phyloP scores from a whole-genome alignment of 352 stramenopile genomes.

The Pythium guiyangense region DNA sequence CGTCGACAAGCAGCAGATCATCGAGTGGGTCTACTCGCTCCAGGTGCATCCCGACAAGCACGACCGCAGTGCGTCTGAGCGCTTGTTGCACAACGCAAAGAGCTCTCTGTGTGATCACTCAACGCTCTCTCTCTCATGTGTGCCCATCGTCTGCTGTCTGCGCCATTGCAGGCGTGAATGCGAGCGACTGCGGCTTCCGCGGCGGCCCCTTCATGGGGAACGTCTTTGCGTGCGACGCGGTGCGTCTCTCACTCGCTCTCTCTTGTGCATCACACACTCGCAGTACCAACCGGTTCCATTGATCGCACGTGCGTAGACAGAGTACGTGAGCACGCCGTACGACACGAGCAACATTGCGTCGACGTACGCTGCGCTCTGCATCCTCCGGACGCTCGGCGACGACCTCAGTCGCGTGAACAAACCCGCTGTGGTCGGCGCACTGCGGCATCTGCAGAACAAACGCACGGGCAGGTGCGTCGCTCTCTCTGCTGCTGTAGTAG shows the following conservation, averaged over 20 bases:
- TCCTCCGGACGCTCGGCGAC: slow-evolving; percentile 82
- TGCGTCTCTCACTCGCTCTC: slow-evolving; percentile 7
- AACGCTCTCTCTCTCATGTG: not conserved
- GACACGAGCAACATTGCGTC: slow-evolving; percentile 84
- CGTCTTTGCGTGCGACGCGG: slow-evolving; percentile 36
- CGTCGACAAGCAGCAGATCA: slow-evolving; percentile 59
- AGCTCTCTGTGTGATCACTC: not conserved
- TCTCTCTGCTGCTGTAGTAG: not conserved
- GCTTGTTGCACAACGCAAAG: not conserved
- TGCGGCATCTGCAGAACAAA: slow-evolving; percentile 76
- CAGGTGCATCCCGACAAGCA: slow-evolving; percentile 68
- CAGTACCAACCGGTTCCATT: not conserved
- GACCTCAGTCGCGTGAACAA: slow-evolving; percentile 77
- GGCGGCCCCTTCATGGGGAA: slow-evolving; percentile 65
- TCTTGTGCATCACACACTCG: not conserved
- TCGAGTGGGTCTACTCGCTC: slow-evolving; percentile 86
- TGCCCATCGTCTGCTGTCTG: too few species aligned
- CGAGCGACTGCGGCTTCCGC: slow-evolving; percentile 69
- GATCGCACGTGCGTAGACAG: slow-evolving; percentile 14
- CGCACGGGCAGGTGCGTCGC: slow-evolving; percentile 53
- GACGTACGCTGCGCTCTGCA: slow-evolving; percentile 80
- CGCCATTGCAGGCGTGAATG: slow-evolving; percentile 28
- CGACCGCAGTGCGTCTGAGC: slow-evolving; percentile 36
- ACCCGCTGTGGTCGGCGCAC: slow-evolving; percentile 43
- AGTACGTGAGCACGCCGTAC: slow-evolving; percentile 71